phyloP scores from a whole-genome alignment of 495 filamentous ascomycete genomes.

The Annulohypoxylon nitens region DNA sequence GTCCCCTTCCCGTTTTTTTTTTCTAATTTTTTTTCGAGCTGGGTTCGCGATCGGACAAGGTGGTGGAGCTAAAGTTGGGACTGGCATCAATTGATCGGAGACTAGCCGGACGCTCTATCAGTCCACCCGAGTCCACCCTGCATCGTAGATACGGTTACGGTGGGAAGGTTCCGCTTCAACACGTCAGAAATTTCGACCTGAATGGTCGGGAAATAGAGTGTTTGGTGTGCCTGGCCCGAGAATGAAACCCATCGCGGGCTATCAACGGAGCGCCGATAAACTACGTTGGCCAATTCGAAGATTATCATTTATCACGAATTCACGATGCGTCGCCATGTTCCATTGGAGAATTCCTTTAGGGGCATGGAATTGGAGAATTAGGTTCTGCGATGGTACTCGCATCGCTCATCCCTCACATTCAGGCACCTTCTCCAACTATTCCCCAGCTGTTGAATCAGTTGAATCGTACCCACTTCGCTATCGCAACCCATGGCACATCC shows the following conservation, averaged over 20 bases:
- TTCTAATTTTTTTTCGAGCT: neutral
- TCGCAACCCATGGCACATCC: neutral
- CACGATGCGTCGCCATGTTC: neutral
- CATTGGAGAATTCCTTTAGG: neutral
- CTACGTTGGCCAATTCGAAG: constrained; percentile 11
- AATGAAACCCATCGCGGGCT: constrained; percentile 39
- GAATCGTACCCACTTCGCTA: neutral
- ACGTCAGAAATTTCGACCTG: constrained; percentile 32
- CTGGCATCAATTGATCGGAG: constrained; percentile 34
- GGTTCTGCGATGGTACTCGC: neutral
- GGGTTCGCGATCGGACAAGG: constrained; percentile 26
- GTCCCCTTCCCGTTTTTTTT: neutral
- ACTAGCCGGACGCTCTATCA: constrained; percentile 37
- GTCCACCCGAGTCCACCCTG: constrained; percentile 29
- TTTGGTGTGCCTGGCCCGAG: neutral
- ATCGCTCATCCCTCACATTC: neutral
- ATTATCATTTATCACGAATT: neutral
- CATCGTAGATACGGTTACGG: constrained; percentile 28
- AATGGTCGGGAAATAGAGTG: constrained; percentile 22
- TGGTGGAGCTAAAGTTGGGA: constrained; percentile 31
- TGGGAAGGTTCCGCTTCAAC: constrained; percentile 35
- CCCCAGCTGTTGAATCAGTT: neutral
- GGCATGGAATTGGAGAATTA: neutral
- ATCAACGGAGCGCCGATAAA: constrained; percentile 18
- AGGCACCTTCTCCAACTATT: constrained; percentile 1